Evolutionary conservation across 345 rosid species (phyloP), one percentile per base, ranked within the genome.

Genomic region (Murraya koenigii): DNA sequence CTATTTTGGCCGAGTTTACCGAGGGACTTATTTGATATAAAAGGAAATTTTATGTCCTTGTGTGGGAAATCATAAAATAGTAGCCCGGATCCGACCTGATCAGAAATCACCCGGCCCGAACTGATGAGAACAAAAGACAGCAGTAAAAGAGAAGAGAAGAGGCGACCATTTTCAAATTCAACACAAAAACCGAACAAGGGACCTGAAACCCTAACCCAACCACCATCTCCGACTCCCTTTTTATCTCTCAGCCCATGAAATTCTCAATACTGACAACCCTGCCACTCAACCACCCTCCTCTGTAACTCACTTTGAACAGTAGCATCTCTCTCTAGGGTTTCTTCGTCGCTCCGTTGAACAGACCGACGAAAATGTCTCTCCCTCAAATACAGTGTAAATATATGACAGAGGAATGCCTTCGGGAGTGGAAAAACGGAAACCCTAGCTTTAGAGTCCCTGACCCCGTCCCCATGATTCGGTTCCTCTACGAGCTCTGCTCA

Each of bases 401-500:
- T 89, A 79, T 97, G 36, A 93, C 92, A 19, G 96, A 88, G 39
- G 98, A 90, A 76, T 82, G 83, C 77, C 71, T 94, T 67, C 97
- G 91, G 72, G 98, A 97, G 84, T 89, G 93, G 86, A 94, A 86
- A 87, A 84, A 65, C 71, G 97, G 91, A 23, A 93, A 85, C 89
- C 80, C 90, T 47, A 79, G 73, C 79, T 86, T 84, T 79, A 90
- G 85, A 59, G 84, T 86, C 63, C 77, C 92, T 30, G 78, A 85
- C 49, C 91, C 97, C 30, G 96, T 93, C 1, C 91, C 92, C 75
- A 58, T 82, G 89, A 94, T 93, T 64, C 98, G 98, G 71, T 97
- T 97, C 85, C 92, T 94, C 74, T 94, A 87, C 84, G 99, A 97
- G 90, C 90, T 91, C 76, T 94, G 93, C 89, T 93, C 89, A 89